phyloP scores from a whole-genome alignment of 208 protist genomes.

The Zelonia costaricensis region DNA sequence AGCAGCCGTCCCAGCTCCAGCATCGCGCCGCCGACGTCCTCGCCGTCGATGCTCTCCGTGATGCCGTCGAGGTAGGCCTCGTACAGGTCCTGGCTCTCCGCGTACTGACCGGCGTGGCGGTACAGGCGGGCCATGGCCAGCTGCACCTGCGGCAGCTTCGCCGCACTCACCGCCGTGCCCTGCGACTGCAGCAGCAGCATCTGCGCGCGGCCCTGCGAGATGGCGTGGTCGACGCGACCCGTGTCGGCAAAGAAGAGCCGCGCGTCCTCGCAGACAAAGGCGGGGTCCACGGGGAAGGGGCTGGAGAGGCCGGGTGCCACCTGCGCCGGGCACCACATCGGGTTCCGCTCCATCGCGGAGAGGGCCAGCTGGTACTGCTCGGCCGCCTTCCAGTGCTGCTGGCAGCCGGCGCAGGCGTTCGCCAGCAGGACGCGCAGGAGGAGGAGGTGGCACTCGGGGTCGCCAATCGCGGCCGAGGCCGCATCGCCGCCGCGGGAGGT shows the following conservation, averaged over 20 bases:
- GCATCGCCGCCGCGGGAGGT: too few species aligned
- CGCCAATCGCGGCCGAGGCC: too few species aligned
- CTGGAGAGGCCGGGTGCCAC: constrained; percentile 49
- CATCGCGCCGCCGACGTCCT: constrained; percentile 58
- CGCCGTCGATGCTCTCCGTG: constrained; percentile 35
- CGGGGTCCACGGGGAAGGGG: constrained; percentile 33
- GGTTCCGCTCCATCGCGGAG: constrained; percentile 40
- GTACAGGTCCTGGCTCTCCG: constrained; percentile 53
- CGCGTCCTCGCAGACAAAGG: constrained; percentile 60
- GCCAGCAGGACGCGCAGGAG: constrained; percentile 73
- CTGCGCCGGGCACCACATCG: constrained; percentile 39
- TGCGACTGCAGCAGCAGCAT: constrained; percentile 42
- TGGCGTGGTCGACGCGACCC: constrained; percentile 38
- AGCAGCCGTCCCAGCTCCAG: constrained; percentile 75
- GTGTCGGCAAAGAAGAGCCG: constrained; percentile 44
- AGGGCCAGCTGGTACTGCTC: constrained; percentile 53
- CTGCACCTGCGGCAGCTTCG: constrained; percentile 33
- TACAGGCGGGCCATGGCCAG: constrained; percentile 66
- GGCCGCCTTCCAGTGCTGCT: constrained; percentile 60
- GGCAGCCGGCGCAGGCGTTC: constrained; percentile 62
- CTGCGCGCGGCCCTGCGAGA: constrained; percentile 54
- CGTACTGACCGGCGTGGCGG: constrained; percentile 41
- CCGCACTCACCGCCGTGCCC: constrained; percentile 14
- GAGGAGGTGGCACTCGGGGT: constrained; percentile 18
- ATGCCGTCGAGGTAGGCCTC: constrained; percentile 60